Base-by-base conservation (phyloP, 2,329 filamentous ascomycete species). In the Xylariaceae sp. region DNA sequence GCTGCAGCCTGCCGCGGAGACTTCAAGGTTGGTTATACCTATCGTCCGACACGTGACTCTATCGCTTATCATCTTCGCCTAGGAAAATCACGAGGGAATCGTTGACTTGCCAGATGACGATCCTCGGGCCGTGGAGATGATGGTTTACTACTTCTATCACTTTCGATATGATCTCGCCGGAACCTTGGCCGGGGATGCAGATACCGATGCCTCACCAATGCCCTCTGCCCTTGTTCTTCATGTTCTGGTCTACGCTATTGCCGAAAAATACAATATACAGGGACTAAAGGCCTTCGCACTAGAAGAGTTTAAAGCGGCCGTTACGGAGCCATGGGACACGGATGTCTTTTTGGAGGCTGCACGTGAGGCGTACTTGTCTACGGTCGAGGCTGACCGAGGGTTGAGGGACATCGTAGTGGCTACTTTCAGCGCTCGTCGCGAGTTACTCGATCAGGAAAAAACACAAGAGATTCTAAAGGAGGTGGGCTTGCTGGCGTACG, bases 101-200 rank as follows among this genome's bases (percentile, higher is more conserved):
- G 31, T 50, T 34, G 40, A 50, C 3, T 31, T 50, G 10, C 47
- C 40, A 3, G 31, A 44, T n/a, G 41, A 50, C 28, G 47, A 50
- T 44, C 41, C 47, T 39, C 47, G 31, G 22, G 17, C 28, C 19
- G 47, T 50, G 9, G 40, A 44, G 7, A 44, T 50, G 18, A 50
- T 50, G 41, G 31, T 50, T 22, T 22, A 44, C 10, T 50, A 50
- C 33, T 44, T 50, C 13, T 50, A 50, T 31, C 47, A 50, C 41
- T 41, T 44, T 6, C 18, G 28, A 14, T 50, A 50, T 19, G 22
- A 39, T 38, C 3, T 12, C 5, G 36, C 31, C 4, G 14, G 33
- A 10, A 36, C 10, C 14, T 10, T 10, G 14, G 10, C 33, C 33
- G 33, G 33, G 10, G 10, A 14, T 10, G 14, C 10, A 10, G 10